Base-by-base conservation (phyloP, 2,329 filamentous ascomycete genomes). In the Xenoacremonium recifei region DNA sequence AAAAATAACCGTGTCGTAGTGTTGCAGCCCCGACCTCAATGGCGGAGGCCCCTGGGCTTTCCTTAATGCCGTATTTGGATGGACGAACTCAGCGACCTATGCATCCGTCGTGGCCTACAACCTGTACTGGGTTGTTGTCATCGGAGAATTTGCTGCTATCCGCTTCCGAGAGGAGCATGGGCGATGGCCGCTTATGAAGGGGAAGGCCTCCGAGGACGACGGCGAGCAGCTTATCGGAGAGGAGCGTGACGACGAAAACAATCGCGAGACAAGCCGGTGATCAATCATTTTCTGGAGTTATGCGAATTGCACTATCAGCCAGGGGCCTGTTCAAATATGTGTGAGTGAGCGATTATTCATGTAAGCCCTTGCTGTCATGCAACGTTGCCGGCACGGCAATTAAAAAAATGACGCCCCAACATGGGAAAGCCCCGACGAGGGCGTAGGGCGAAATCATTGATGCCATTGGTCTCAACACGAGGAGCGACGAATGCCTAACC, bases 101-200 rank as follows among this genome's bases (percentile, higher is more conserved):
- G 88, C 89, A 35, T 91, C 87, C 2, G 85, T 95, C 48, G 80
- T 95, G 44, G 82, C 86, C 3, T 95, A 95, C 68, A 95, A 93
- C 60, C 40, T 92, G 10, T 95, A 95, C 71, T 96, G 89, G 90
- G 66, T 92, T 31, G 71, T 72, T 9, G 79, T 93, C 51, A 89
- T 90, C 38, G 77, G 89, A 18, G 76, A 75, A 11, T 87, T 92
- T 61, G 50, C 80, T 6, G 58, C 70, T 25, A 75, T 92, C 73
- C 73, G 82, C 31, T 88, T 80, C 68, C 77, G 77, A 50, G 88
- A 93, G 67, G 56, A 57, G 33, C 74, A 70, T 45, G 75, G 75
- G 9, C 71, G 67, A 48, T 76, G 70, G 67, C 74, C 74, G 4
- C 55, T 76, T 17, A 49, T 64, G 49, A 70, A 68, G 51, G 44